These are phyloP conservation scores for Candida succiphila DNA, from an alignment of 805 yeast species.

Conservation along the genomic window DNA sequence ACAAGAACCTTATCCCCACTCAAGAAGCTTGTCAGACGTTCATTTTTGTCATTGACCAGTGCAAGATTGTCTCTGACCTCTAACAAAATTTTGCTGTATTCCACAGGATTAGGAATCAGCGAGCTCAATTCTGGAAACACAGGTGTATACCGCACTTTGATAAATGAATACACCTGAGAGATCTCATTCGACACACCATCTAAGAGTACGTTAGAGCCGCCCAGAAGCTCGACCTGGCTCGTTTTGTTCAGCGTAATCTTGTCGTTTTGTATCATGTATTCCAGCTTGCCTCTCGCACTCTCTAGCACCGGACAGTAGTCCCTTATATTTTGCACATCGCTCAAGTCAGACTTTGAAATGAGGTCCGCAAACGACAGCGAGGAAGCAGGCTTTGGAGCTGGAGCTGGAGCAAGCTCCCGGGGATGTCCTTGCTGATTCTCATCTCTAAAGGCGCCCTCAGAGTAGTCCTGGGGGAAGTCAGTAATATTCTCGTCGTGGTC, in stretches of 20 bases:
- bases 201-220: constrained; percentile 46
- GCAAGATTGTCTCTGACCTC: constrained; percentile 34
- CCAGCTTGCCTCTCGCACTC: no score
- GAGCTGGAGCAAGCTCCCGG: no score
- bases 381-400: no score
- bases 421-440: no score
- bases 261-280: no score
- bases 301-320: constrained; percentile 17
- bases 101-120: constrained; percentile 49
- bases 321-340: constrained; percentile 14
- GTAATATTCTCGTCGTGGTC: constrained; percentile 9
- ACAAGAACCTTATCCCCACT: constrained; percentile 62
- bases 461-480: constrained; percentile 1
- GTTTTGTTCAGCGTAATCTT: no score
- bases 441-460: no score
- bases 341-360: constrained; percentile 6
- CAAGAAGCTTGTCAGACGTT: constrained; percentile 31
- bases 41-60: constrained; percentile 13
- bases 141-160: constrained; percentile 42
- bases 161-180: constrained; percentile 32
- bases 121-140: constrained; percentile 67
- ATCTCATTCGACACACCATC: constrained; percentile 49
- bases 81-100: constrained; percentile 45
- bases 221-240: constrained; percentile 22
- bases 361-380: constrained; percentile 5